Evolutionary conservation across 306 rosid genomes (phyloP), one percentile per base, ranked within the genome.

Genomic region (Betula pendula): DNA sequence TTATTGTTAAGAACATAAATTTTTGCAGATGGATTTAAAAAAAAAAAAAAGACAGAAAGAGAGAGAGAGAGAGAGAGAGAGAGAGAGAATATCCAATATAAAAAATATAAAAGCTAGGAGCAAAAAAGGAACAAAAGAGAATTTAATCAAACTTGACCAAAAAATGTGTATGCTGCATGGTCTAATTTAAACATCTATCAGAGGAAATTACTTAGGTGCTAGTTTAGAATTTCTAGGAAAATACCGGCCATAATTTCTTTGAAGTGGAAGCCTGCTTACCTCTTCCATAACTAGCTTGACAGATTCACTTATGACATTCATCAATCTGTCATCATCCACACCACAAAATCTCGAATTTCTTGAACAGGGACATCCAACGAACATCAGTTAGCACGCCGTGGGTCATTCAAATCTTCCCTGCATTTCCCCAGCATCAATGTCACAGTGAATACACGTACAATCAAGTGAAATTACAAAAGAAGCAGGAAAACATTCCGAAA

Each of bases 231-330:
- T 59, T 29, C n/a, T 29, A 27, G n/a, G 25, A 11, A 27, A 14
- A 33, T 43, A 59, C n/a, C 59, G 58, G 59, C 73, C 50, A 67
- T 62, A 49, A 20, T 43, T 43, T 53, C 22, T 59, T 77, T 53
- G 43, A 24, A 38, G 72, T 42, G 63, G 42, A 83, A 25, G 15
- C 33, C 75, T 60, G 51, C 68, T 72, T 74, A 96, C 99, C 91
- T 96, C 90, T 62, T 92, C 99, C 97, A 95, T 91, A 13, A 95
- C 99, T 70, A 91, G 87, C 88, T 96, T 96, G 53, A 92, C 99
- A 44, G 98, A 87, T 70, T 96, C 98, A 75, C 94, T 68, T n/a
- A 96, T 84, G 44, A 96, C 98, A 63, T 84, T 91, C 99, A 96
- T 96, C 85, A 96, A 76, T 78, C 91, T 88, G 77, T 91, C 87